Evolutionary conservation across 306 rosid species (phyloP).

Genomic region (Inga leiocalycina): DNA sequence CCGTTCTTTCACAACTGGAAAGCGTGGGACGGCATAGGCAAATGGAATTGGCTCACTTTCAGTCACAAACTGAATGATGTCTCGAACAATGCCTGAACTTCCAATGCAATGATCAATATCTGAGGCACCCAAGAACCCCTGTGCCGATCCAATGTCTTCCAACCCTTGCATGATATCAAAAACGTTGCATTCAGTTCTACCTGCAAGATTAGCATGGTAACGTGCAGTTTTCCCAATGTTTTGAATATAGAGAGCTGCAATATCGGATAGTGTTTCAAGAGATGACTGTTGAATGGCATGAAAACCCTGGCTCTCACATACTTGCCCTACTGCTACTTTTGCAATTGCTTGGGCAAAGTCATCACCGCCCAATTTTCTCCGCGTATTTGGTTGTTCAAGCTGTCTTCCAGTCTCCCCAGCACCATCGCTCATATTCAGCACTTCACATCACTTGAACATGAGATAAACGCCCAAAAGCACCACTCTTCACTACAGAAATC

Average conservation of each 20-base stretch:
- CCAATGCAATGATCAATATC: slow-evolving; percentile 72
- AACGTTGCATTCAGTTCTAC: slow-evolving; percentile 67
- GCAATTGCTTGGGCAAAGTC: slow-evolving; percentile 63
- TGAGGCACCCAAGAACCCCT: slow-evolving; percentile 79
- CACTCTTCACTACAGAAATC: slow-evolving; percentile 36
- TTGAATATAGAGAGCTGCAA: slow-evolving; percentile 54
- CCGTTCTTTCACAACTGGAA: slow-evolving; percentile 68
- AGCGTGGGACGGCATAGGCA: slow-evolving; percentile 59
- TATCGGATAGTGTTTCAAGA: slow-evolving; percentile 57
- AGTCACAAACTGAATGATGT: slow-evolving; percentile 51
- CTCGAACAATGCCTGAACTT: slow-evolving; percentile 57
- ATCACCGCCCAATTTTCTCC: slow-evolving; percentile 55
- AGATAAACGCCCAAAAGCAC: slow-evolving; percentile 40
- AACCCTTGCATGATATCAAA: slow-evolving; percentile 76
- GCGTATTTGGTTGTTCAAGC: slow-evolving; percentile 51
- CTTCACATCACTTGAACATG: slow-evolving; percentile 69
- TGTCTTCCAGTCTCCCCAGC: slow-evolving; percentile 80
- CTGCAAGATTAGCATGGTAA: slow-evolving; percentile 66
- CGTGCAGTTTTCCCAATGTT: slow-evolving; percentile 68
- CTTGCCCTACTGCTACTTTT: slow-evolving; percentile 65
- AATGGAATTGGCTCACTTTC: slow-evolving; percentile 52
- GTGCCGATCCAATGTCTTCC: slow-evolving; percentile 69
- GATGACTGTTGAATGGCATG: slow-evolving; percentile 80
- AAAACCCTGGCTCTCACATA: slow-evolving; percentile 79
- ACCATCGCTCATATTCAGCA: slow-evolving; percentile 92